Evolutionary conservation across 2,329 filamentous ascomycete genomes (phyloP), one percentile per base, ranked within the genome.

Genomic region (Botrytis porri): DNA sequence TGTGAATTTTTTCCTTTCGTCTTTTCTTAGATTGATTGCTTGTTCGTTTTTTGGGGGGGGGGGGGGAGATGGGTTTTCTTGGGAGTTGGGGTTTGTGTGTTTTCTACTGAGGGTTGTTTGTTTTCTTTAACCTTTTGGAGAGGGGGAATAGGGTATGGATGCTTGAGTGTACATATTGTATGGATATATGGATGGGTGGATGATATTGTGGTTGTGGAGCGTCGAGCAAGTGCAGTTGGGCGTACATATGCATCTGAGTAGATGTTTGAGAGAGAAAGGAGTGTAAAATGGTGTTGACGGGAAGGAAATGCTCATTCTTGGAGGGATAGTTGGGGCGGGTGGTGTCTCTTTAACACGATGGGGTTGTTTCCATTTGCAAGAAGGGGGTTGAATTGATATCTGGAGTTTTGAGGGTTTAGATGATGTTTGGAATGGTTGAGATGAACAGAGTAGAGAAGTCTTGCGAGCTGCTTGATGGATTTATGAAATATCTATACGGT

Each of bases 1-100:
- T 77, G 88, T 63, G 29, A 63, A 70, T 60, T 70, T 48, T 65
- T 32, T 71, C 72, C 25, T 62, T 63, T 54, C 37, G 45, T 45
- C 29, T 51, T 73, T 73, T 60, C 25, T 45, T 37, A 29, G 20
- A 3, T 51, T 51, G 22, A 2, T 45, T 22, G 18, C 9, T 41
- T 41, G 2, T 41, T 41, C 39, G n/a, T 69, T 32, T n/a, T n/a
- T n/a, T n/a, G n/a, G n/a, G n/a, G n/a, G n/a, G n/a, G n/a, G n/a
- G n/a, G n/a, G n/a, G n/a, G n/a, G n/a, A n/a, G n/a, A n/a, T n/a
- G n/a, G n/a, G 20, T 4, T 32, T n/a, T 20, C 25, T 12, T 1
- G 20, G 18, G 22, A 7, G 14, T 41, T 39, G 35, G 10, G 22
- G 9, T 18, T 7, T 39, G 12, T n/a, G 9, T 10, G 4, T 43